Evolutionary conservation across 169 alveolate species (phyloP).

Genomic region (Eimeria brunetti): DNA sequence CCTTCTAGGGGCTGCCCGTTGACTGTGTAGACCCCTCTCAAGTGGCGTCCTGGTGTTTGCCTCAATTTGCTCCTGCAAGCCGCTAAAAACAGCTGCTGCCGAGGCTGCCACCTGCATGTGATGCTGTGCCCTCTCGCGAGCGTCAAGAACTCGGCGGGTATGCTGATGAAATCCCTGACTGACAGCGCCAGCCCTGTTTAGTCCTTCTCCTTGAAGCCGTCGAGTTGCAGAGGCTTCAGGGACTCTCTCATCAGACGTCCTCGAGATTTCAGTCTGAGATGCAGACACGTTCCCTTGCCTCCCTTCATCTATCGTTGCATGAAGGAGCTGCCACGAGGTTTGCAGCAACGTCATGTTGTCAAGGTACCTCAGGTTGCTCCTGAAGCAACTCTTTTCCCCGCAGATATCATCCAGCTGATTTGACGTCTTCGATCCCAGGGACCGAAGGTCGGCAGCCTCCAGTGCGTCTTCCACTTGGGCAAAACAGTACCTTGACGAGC

Average conservation of each 20-base stretch:
- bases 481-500: constrained; percentile 80
- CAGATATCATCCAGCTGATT: constrained; percentile 80
- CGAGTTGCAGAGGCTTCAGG: background rate
- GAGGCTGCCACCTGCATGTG: constrained; percentile 50
- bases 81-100: constrained; percentile 40
- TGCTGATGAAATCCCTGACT: constrained; percentile 18
- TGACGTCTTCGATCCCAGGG: constrained; percentile 53
- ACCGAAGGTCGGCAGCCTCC: constrained; percentile 54
- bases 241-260: background rate
- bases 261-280: background rate
- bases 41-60: background rate
- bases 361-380: constrained; percentile 83
- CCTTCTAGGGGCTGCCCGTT: constrained; percentile 37
- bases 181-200: background rate
- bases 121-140: constrained; percentile 30
- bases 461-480: constrained; percentile 75
- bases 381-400: constrained; percentile 79
- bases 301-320: constrained; percentile 9
- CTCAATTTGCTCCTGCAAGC: constrained; percentile 16
- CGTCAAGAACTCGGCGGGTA: constrained; percentile 35
- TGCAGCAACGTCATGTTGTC: constrained; percentile 85
- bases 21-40: background rate
- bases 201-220: background rate
- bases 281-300: background rate
- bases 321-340: constrained; percentile 83